Percentiles rank a stretch among this genome's conserved stretches.
Evolutionary conservation across 2,329 filamentous ascomycete species (phyloP).

Genomic region (Tympanopsis confertula): DNA sequence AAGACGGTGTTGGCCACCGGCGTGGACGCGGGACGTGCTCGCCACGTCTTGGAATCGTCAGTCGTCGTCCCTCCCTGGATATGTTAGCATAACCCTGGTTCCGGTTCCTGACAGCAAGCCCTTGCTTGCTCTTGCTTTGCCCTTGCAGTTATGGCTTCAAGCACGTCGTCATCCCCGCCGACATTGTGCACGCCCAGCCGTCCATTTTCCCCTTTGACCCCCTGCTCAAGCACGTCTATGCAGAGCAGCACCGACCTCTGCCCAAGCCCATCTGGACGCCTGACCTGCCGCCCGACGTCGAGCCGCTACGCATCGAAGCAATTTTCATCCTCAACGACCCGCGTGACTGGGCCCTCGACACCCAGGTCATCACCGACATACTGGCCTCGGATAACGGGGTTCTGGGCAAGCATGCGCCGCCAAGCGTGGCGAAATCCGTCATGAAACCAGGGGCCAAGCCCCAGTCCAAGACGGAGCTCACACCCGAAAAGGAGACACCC

Average conservation of each 20-base stretch:
- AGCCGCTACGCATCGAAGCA: conserved; percentile 68
- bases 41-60: conserved; percentile 60
- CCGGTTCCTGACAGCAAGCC: conserved; percentile 15
- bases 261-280: conserved; percentile 21
- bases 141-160: conserved; percentile 56
- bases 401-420: conserved; percentile 65
- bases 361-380: conserved; percentile 73
- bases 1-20: conserved; percentile 56
- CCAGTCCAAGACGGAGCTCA: conserved; percentile 20
- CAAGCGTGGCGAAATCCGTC: conserved; percentile 54
- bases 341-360: conserved; percentile 87
- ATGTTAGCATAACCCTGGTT: conserved; percentile 1
- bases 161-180: conserved; percentile 73
- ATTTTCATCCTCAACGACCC: conserved; percentile 94
- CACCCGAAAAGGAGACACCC: no score
- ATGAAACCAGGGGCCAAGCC: conserved; percentile 57
- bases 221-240: conserved; percentile 51
- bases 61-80: conserved; percentile 2
- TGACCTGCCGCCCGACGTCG: conserved; percentile 19
- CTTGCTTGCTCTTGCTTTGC: conserved; percentile 2
- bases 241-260: conserved; percentile 40
- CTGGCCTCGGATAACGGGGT: conserved; percentile 69
- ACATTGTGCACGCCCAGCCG: conserved; percentile 66
- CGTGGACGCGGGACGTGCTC: conserved; percentile 54
- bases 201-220: conserved; percentile 75